Base-by-base conservation (phyloP, 192 early-diverging fungal species). In the Coemansia sp. region DNA sequence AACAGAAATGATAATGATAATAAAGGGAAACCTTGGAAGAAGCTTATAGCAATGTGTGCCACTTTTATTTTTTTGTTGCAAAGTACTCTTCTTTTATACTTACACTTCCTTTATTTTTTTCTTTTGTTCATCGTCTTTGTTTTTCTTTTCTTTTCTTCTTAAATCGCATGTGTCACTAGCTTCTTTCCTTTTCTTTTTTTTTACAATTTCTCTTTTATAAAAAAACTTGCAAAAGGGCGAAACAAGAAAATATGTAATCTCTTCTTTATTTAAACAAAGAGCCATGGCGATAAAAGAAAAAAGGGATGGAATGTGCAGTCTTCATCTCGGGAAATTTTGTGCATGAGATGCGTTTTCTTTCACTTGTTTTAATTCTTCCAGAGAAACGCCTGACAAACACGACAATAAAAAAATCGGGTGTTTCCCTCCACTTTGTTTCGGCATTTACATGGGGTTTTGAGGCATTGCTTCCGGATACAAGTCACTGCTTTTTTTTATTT, bases 241-340 rank as follows among this genome's bases (percentile, higher is more conserved):
- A 22, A 22, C n/a, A 22, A 54, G 20, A 29, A 25, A 1, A 22
- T 17, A 6, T 54, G 51, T 25, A 30, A 54, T 45, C 14, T 45
- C 42, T 54, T 51, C 22, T 25, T 54, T 29, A 22, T 54, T 22
- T 30, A 54, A 54, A 54, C 20, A 55, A 20, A 52, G 50, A 52
- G 50, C 12, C 16, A 52, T 52, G 52, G 28, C 28, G 4, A 55
- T 3, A 29, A 4, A 20, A 20, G 52, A 12, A 29, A 55, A n/a
- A 28, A 28, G 6, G 28, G 11, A 25, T 5, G 2, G 18, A 48
- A 48, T 16, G 16, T 45, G 20, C 20, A 11, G 5, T 29, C 52
- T 55, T 55, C 5, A 25, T 25, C 0, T 25, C 22, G 22, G 22
- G 22, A 25, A 25, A 25, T 25, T 25, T 25, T 25, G 22, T 25